phyloP scores from a whole-genome alignment of 179 eudicot genomes.

The Silene vulgaris region DNA sequence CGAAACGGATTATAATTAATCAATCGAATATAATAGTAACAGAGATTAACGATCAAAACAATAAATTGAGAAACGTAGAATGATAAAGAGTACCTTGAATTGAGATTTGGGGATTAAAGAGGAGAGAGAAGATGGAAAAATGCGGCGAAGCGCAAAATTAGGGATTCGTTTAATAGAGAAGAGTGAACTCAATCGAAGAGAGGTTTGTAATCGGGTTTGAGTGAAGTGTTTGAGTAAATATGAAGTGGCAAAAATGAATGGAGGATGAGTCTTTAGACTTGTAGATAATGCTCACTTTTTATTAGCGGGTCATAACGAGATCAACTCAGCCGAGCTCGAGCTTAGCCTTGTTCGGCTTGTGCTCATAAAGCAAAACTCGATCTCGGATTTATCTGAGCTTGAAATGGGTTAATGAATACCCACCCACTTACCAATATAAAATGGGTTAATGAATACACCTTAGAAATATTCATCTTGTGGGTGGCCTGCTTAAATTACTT shows the following conservation, averaged over 20 bases:
- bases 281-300: neutral
- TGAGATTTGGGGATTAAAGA: neutral
- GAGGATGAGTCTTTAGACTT: neutral
- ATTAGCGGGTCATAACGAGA: neutral
- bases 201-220: neutral
- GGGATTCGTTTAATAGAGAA: neutral
- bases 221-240: neutral
- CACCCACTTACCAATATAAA: too few species aligned
- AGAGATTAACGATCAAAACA: neutral
- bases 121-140: neutral
- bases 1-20: neutral
- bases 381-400: too few species aligned
- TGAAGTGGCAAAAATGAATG: neutral
- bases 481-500: too few species aligned
- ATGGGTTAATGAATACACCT: too few species aligned
- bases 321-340: too few species aligned
- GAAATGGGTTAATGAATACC: too few species aligned
- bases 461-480: too few species aligned
- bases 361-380: too few species aligned
- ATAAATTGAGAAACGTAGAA: neutral
- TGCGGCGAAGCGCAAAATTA: constrained; percentile 20
- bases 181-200: neutral
- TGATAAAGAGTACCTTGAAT: neutral
- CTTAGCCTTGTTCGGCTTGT: too few species aligned
- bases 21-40: neutral